Percentiles rank a stretch among this genome's conserved stretches.
Conservation (phyloP, 495 filamentous ascomycete species). For the Amniculicola lignicola region DNA sequence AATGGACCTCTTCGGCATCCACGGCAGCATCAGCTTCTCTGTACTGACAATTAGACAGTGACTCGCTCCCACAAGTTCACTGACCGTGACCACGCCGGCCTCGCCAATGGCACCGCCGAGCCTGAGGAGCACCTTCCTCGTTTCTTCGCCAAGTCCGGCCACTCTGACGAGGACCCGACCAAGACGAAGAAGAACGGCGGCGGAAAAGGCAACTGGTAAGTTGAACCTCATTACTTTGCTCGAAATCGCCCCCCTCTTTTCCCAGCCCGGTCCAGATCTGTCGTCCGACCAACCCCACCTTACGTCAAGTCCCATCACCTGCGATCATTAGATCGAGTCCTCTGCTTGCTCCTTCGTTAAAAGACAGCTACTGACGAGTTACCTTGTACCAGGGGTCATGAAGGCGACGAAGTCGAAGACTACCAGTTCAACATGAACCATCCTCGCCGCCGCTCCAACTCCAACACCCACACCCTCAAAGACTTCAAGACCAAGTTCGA, state of each 20-base stretch:
- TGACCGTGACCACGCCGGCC: slow-evolving; percentile 77
- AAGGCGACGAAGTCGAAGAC: slow-evolving; percentile 71
- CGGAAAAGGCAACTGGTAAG: slow-evolving; percentile 92
- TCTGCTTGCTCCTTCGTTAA: too few relatives aligned
- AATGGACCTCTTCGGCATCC: background rate
- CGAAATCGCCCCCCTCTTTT: background rate
- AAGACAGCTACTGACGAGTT: slow-evolving; percentile 23
- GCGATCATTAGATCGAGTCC: too few relatives aligned
- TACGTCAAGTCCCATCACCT: slow-evolving; percentile 12
- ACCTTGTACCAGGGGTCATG: slow-evolving; percentile 62
- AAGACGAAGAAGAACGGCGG: slow-evolving; percentile 96
- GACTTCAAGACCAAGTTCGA: slow-evolving; percentile 89
- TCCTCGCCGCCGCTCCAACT: slow-evolving; percentile 88
- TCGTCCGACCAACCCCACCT: slow-evolving; percentile 5
- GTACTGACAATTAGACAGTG: slow-evolving; percentile 53
- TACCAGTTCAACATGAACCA: slow-evolving; percentile 77
- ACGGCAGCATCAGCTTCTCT: background rate
- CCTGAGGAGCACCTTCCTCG: slow-evolving; percentile 74
- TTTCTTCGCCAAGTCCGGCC: slow-evolving; percentile 87
- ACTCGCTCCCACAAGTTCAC: slow-evolving; percentile 91
- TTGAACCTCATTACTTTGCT: background rate
- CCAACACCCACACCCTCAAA: slow-evolving; percentile 64
- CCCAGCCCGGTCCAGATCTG: background rate
- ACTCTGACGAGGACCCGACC: slow-evolving; percentile 75
- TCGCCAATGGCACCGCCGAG: slow-evolving; percentile 60